phyloP scores from a whole-genome alignment of 768 basidiomycete genomes.

The Rhodotorula paludigena region DNA sequence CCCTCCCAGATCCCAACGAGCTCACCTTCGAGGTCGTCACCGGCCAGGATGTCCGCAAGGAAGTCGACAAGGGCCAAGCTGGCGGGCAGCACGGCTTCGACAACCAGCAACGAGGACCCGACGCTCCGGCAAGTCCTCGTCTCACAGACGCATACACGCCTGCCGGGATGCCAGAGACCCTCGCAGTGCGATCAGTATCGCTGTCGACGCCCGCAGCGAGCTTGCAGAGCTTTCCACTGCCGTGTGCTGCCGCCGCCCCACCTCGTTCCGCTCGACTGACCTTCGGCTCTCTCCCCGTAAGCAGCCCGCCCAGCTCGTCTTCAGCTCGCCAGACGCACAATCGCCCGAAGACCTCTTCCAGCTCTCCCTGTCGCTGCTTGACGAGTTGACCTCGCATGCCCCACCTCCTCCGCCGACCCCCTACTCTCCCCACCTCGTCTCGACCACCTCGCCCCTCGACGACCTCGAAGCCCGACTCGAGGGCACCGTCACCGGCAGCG shows the following conservation, averaged over 20 bases:
- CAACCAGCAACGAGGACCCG: neutral
- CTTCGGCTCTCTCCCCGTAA: no score
- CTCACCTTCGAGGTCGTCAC: conserved; percentile 14
- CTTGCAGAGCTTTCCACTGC: no score
- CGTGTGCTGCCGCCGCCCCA: no score
- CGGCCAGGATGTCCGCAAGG: neutral
- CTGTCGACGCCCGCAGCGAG: no score
- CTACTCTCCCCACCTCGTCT: conserved; percentile 11
- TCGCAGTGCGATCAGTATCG: no score
- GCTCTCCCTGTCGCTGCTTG: conserved; percentile 31
- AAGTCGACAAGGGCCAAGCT: neutral
- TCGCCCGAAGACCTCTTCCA: conserved; percentile 4
- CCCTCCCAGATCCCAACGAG: conserved; percentile 5
- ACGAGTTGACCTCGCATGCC: conserved; percentile 17
- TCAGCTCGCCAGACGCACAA: neutral
- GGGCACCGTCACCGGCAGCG: neutral
- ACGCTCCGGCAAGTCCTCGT: no score
- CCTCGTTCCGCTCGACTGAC: no score
- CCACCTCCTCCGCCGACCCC: conserved; percentile 5
- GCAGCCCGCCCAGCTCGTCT: neutral
- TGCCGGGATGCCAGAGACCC: no score
- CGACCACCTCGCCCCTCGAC: conserved; percentile 21
- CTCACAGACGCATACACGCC: no score
- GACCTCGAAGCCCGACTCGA: conserved; percentile 7
- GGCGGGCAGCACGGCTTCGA: neutral